Evolutionary conservation across 2,329 filamentous ascomycete genomes (phyloP).

Genomic region (Clarireedia homoeocarpa): DNA sequence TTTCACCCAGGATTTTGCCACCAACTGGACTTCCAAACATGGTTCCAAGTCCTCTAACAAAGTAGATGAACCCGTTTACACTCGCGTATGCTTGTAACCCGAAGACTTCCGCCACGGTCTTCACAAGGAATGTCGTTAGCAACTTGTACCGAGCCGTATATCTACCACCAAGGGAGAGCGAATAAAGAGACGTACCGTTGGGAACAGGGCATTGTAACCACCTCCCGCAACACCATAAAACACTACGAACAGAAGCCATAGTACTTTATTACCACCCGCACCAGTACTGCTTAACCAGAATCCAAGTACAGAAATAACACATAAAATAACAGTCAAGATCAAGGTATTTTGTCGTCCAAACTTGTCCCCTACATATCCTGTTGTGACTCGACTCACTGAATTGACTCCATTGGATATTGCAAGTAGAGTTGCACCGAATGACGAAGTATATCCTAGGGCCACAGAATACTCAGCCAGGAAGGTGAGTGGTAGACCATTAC

Average conservation of each 20-base stretch:
- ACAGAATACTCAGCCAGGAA: conserved; percentile 42
- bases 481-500: conserved; percentile 38
- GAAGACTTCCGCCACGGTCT: conserved; percentile 40
- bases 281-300: conserved; percentile 32
- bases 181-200: conserved; percentile 26
- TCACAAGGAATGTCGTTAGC: neutral
- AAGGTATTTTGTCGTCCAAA: conserved; percentile 41
- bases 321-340: conserved; percentile 33
- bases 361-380: conserved; percentile 39
- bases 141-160: neutral
- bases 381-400: conserved; percentile 35
- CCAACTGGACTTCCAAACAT: conserved; percentile 39
- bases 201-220: conserved; percentile 39
- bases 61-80: conserved; percentile 40
- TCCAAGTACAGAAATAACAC: conserved; percentile 31
- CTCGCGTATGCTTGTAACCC: conserved; percentile 39
- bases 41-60: conserved; percentile 36
- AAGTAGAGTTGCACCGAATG: conserved; percentile 36
- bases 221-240: conserved; percentile 37
- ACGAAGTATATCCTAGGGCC: conserved; percentile 34
- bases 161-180: neutral
- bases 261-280: conserved; percentile 22
- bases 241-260: conserved; percentile 37
- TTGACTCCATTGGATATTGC: conserved; percentile 40
- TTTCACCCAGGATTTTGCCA: conserved; percentile 33